Evolutionary conservation across 805 yeast genomes (phyloP).

Genomic region (Grigorovia transvaalensis): DNA sequence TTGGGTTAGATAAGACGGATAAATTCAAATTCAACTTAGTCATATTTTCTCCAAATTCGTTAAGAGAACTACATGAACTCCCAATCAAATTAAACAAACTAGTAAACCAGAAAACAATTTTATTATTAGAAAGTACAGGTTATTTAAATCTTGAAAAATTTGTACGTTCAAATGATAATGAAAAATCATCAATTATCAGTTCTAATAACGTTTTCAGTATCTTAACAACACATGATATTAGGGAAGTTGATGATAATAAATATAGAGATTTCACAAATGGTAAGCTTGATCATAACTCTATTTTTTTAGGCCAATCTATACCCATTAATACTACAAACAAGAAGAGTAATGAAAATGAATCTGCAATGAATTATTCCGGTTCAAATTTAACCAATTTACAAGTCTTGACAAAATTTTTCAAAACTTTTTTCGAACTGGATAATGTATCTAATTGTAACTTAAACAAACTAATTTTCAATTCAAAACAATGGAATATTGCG

Average conservation of each 20-base stretch:
- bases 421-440: constrained; percentile 16
- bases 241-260: constrained; percentile 26
- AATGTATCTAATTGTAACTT: constrained; percentile 30
- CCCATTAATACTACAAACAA: not conserved
- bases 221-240: constrained; percentile 50
- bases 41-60: constrained; percentile 35
- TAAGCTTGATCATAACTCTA: constrained; percentile 10
- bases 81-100: constrained; percentile 29
- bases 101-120: constrained; percentile 34
- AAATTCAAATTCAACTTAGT: constrained; percentile 32
- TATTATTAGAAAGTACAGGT: constrained; percentile 57
- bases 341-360: not conserved
- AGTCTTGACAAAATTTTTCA: constrained; percentile 12
- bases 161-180: constrained; percentile 31
- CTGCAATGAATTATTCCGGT: constrained; percentile 7
- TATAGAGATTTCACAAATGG: constrained; percentile 19
- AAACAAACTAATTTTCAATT: constrained; percentile 38
- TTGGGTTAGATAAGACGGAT: not conserved
- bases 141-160: constrained; percentile 61
- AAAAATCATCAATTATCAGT: not conserved
- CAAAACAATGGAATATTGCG: constrained; percentile 76
- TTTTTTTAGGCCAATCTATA: constrained; percentile 6
- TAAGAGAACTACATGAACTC: constrained; percentile 37
- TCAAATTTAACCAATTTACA: constrained; percentile 8
- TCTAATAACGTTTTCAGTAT: constrained; percentile 36